Percentiles rank a stretch among this genome's conserved stretches.
These are phyloP conservation scores for Selenicereus undatus DNA, from an alignment of 148 eudicot genomes.

Conservation along the genomic window DNA sequence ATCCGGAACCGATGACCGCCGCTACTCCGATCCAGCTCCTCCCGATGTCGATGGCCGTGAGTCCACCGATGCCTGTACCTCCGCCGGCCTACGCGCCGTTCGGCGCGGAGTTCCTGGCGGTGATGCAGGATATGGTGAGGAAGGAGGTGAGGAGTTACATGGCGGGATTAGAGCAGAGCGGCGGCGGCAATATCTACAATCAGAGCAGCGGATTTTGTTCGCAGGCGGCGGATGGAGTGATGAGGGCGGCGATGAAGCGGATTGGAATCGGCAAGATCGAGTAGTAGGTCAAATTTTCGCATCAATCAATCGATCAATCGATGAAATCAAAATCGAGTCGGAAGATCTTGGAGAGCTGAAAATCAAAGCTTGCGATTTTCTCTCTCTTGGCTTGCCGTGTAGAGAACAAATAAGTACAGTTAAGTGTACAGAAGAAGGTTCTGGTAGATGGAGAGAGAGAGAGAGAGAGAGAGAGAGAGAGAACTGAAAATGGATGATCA, in stretches of 20 bases:
- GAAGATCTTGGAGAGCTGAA: background rate
- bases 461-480: background rate
- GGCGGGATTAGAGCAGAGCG: conserved; percentile 45
- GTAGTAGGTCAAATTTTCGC: conserved; percentile 31
- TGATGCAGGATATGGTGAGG: conserved; percentile 84
- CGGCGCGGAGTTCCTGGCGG: conserved; percentile 52
- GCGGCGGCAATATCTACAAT: conserved; percentile 1
- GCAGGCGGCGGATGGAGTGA: conserved; percentile 45
- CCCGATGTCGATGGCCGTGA: background rate
- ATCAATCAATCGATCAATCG: background rate
- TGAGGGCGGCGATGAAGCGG: conserved; percentile 49
- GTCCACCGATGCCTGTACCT: background rate
- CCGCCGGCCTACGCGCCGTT: conserved; percentile 33
- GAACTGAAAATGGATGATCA: background rate
- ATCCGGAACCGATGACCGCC: background rate
- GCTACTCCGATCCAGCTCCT: background rate
- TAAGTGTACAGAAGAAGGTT: conserved; percentile 33
- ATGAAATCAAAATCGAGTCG: background rate
- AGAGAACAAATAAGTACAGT: conserved; percentile 20
- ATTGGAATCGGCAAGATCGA: conserved; percentile 65
- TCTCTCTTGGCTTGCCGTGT: background rate
- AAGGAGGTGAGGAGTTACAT: conserved; percentile 75
- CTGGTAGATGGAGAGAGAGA: conserved; percentile 1
- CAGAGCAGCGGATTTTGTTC: conserved; percentile 37
- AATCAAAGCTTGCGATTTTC: background rate